Evolutionary conservation across 257 asterid species (phyloP).

Genomic region (Solanum bulbocastanum): DNA sequence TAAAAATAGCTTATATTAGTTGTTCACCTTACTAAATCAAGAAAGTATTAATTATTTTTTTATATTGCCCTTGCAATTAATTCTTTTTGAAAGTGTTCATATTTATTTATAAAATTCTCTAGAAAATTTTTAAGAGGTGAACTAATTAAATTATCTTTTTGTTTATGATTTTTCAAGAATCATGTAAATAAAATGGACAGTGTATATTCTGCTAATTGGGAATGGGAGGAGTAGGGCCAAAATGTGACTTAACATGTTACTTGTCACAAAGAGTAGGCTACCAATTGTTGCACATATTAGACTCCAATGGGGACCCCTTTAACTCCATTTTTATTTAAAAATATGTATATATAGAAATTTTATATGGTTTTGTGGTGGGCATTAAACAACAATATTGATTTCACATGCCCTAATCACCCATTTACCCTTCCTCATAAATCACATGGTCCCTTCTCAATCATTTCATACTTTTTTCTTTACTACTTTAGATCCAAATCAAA

Average conservation of each 20-base stretch:
- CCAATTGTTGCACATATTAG: not conserved
- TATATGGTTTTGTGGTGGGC: not conserved
- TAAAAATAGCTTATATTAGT: no score
- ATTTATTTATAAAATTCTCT: no score
- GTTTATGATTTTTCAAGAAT: no score
- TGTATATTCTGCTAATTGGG: not conserved
- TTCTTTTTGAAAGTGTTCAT: not conserved
- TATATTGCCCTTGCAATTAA: not conserved
- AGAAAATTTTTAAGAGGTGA: not conserved
- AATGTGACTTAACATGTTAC: not conserved
- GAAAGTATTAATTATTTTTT: no score
- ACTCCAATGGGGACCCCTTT: not conserved
- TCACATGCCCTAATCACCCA: not conserved
- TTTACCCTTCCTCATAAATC: not conserved
- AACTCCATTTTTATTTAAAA: not conserved
- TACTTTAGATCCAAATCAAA: not conserved
- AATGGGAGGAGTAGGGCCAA: not conserved
- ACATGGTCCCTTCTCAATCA: not conserved
- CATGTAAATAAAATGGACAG: no score
- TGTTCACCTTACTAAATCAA: no score
- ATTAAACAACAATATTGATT: not conserved
- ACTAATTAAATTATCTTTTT: no score
- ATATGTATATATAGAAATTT: no score
- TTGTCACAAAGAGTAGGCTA: not conserved
- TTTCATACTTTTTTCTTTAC: not conserved